phyloP scores from a whole-genome alignment of 768 basidiomycete species.

The Rhodotorula kratochvilovae region DNA sequence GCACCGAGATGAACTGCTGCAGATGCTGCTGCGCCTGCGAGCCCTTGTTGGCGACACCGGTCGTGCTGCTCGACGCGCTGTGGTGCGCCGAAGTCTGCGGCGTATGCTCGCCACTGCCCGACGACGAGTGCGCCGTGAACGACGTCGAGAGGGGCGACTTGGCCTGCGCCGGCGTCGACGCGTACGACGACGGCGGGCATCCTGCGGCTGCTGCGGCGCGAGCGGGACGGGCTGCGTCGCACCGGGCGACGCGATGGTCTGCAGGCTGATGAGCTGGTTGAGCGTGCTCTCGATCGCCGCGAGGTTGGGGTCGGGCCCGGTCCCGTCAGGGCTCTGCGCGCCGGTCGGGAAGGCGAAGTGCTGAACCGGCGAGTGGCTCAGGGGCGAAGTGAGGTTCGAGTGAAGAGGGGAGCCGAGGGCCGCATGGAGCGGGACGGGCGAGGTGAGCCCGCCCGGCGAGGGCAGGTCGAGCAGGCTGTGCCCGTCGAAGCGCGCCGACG shows the following conservation, averaged over 20 bases:
- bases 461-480: slow-evolving; percentile 22
- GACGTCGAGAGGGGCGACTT: slow-evolving; percentile 13
- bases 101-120: neutral
- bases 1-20: slow-evolving; percentile 27
- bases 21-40: slow-evolving; percentile 27
- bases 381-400: neutral
- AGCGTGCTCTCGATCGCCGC: slow-evolving; percentile 39
- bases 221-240: no score
- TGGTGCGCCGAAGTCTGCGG: neutral
- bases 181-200: neutral
- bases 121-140: neutral
- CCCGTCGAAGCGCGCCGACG: slow-evolving; percentile 14
- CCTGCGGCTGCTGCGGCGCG: neutral
- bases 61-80: neutral
- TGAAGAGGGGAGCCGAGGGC: neutral
- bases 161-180: neutral
- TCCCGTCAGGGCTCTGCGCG: neutral
- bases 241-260: slow-evolving; percentile 8
- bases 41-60: neutral
- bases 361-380: neutral
- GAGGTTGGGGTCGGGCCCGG: slow-evolving; percentile 28
- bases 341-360: slow-evolving; percentile 14
- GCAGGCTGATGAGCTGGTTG: slow-evolving; percentile 41
- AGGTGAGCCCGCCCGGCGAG: slow-evolving; percentile 4
- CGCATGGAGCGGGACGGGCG: neutral